Evolutionary conservation across 2,329 filamentous ascomycete genomes (phyloP).

Genomic region (Alternaria novae-zelandiae): DNA sequence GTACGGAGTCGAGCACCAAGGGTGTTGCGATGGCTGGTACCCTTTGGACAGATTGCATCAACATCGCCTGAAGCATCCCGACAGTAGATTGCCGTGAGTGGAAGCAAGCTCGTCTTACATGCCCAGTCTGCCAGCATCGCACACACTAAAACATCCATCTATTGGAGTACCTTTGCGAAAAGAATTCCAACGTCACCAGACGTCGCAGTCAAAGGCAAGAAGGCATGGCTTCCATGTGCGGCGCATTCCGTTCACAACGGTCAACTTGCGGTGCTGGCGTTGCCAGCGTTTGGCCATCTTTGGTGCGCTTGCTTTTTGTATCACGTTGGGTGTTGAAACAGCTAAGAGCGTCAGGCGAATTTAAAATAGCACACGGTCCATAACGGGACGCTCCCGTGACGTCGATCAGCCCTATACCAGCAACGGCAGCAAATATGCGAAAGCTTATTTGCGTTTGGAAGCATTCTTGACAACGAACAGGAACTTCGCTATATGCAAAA

Average conservation of each 20-base stretch:
- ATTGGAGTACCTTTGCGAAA: not conserved
- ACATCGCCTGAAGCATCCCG: not conserved
- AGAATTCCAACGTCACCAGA: not conserved
- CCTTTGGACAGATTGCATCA: not conserved
- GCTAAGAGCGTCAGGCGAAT: not conserved
- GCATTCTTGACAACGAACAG: not conserved
- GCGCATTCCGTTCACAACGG: not conserved
- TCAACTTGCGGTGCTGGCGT: not conserved
- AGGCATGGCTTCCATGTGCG: not conserved
- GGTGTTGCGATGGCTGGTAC: not conserved
- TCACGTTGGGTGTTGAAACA: slow-evolving; percentile 9
- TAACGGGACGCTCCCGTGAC: slow-evolving; percentile 3
- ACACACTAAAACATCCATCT: not conserved
- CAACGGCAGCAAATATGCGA: not conserved
- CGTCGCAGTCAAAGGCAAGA: not conserved
- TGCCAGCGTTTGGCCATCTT: slow-evolving; percentile 5
- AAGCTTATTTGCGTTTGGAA: slow-evolving; percentile 3
- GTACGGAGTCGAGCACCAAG: not conserved
- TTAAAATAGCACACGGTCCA: slow-evolving; percentile 1
- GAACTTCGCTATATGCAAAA: not conserved
- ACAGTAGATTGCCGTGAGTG: not conserved
- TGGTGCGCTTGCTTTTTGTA: slow-evolving; percentile 4
- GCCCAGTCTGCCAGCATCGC: not conserved
- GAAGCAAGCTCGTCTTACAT: not conserved
- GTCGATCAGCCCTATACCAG: slow-evolving; percentile 7